Base-by-base conservation (phyloP, 257 asterid genomes). In the Paulownia fortunei region DNA sequence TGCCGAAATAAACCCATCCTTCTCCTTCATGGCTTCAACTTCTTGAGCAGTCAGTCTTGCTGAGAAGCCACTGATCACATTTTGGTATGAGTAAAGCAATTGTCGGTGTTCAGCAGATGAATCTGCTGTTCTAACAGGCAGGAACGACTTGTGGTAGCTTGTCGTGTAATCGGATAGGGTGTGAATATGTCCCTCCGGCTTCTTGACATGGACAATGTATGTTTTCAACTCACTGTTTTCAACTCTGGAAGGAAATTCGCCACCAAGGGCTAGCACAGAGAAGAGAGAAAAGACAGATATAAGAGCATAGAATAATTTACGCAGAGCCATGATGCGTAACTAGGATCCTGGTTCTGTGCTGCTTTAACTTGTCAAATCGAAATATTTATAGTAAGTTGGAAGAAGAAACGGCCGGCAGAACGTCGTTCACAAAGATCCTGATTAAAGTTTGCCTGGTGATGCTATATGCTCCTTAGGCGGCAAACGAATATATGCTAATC, bases 41-140 rank as follows among this genome's bases (percentile, higher is more conserved):
- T 81, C 85, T 34, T 55, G 69, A 3, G 62, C 55, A 0, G 80
- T 73, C 6, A 81, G 71, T 47, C 77, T 69, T 8, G 85, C 88
- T 1, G 88, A 72, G 66, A 84, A 84, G 42, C 84, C 88, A 2
- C 65, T 81, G 36, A 81, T 60, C 32, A 76, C 82, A n/a, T 64
- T 46, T 2, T 59, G 65, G 77, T 84, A 78, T 2, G 85, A 77
- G 79, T 81, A 78, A 12, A 84, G 39, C 44, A 71, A 44, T 16
- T 2, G 63, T 1, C 16, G 51, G 9, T 59, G 52, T 0, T 74
- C 76, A 32, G 26, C 34, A 15, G 76, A 62, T 36, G 72, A 44
- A 26, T 65, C 71, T 0, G 59, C 37, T 0, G 44, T 19, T 24
- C 72, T 34, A 24, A 37, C 10, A 6, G 76, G 76, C 4, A 74